Percentiles rank a stretch among this genome's conserved stretches.
These are phyloP conservation scores for Torrubiellomyces zombiae DNA, from an alignment of 2,329 filamentous ascomycete genomes.

Conservation along the genomic window DNA sequence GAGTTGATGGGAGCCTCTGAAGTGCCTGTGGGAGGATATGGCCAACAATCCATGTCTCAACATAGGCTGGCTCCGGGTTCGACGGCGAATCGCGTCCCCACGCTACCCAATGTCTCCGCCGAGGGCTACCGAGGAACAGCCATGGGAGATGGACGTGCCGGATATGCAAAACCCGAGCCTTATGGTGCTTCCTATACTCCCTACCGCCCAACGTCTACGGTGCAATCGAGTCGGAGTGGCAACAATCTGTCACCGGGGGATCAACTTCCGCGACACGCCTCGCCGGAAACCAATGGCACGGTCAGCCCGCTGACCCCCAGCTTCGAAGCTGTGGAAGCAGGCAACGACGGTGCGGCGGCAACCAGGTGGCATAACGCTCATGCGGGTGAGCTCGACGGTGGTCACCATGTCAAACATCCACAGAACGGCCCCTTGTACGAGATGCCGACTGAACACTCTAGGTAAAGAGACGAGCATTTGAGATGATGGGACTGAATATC, in stretches of 20 bases:
- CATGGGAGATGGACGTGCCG: slow-evolving; percentile 20
- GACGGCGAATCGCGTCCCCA: slow-evolving; percentile 11
- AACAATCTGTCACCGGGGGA: slow-evolving; percentile 7
- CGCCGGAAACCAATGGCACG: slow-evolving; percentile 8
- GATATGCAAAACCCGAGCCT: slow-evolving; percentile 20
- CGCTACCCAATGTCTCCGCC: slow-evolving; percentile 8
- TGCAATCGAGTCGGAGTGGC: slow-evolving; percentile 2
- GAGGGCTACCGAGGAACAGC: slow-evolving; percentile 24
- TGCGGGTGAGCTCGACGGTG: slow-evolving; percentile 18
- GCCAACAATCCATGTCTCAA: slow-evolving; percentile 15
- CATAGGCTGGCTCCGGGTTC: slow-evolving; percentile 11
- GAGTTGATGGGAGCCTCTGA: slow-evolving; percentile 25
- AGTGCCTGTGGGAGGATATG: slow-evolving; percentile 20
- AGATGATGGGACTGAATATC: not conserved
- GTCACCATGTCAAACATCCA: slow-evolving; percentile 15
- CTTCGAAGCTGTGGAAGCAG: slow-evolving; percentile 6
- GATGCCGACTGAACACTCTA: slow-evolving; percentile 23
- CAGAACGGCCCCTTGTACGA: slow-evolving; percentile 23
- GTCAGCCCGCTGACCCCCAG: slow-evolving; percentile 5
- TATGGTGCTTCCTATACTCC: slow-evolving; percentile 15
- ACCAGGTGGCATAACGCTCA: slow-evolving; percentile 4
- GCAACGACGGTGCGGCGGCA: slow-evolving; percentile 3
- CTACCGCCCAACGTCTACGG: slow-evolving; percentile 7
- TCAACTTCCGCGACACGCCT: slow-evolving; percentile 10
- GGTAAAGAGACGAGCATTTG: slow-evolving; percentile 8